Percentiles rank a stretch among this genome's conserved stretches.
Conservation (phyloP, 345 rosid genomes). For the Hibiscus tridactylites region DNA sequence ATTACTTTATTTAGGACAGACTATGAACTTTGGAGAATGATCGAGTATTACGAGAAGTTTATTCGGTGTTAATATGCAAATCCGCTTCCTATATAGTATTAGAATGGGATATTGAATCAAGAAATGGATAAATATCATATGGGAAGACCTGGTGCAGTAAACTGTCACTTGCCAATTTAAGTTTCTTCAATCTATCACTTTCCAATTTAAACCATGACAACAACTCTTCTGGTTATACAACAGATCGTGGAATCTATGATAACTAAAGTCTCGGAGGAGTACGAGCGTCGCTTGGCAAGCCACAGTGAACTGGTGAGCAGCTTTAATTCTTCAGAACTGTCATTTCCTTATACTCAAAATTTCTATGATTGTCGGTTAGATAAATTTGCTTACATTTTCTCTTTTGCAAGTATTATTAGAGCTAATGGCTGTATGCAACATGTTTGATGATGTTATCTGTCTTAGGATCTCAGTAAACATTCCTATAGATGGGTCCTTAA, state of each 20-base stretch:
- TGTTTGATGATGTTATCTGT: background rate
- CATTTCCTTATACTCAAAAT: background rate
- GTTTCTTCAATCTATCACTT: background rate
- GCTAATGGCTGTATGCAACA: background rate
- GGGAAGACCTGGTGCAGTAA: background rate
- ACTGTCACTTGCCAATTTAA: background rate
- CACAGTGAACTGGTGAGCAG: conserved; percentile 50
- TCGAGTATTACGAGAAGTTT: background rate
- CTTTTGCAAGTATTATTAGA: background rate
- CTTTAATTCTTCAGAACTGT: conserved; percentile 3
- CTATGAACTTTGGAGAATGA: background rate
- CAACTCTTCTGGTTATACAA: background rate
- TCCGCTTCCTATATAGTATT: background rate
- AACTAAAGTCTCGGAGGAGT: conserved; percentile 70
- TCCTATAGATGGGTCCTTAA: background rate
- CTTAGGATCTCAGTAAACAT: background rate
- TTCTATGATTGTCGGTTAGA: background rate
- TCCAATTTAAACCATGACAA: background rate
- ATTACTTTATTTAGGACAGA: background rate
- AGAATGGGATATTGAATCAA: background rate
- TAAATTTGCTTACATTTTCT: background rate
- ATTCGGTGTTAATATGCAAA: background rate
- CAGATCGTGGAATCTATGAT: conserved; percentile 83
- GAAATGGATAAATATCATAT: background rate
- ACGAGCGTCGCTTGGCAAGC: conserved; percentile 56